Evolutionary conservation across 441 rosid genomes (phyloP), one percentile per base, ranked within the genome.

Genomic region (Adansonia grandidieri): DNA sequence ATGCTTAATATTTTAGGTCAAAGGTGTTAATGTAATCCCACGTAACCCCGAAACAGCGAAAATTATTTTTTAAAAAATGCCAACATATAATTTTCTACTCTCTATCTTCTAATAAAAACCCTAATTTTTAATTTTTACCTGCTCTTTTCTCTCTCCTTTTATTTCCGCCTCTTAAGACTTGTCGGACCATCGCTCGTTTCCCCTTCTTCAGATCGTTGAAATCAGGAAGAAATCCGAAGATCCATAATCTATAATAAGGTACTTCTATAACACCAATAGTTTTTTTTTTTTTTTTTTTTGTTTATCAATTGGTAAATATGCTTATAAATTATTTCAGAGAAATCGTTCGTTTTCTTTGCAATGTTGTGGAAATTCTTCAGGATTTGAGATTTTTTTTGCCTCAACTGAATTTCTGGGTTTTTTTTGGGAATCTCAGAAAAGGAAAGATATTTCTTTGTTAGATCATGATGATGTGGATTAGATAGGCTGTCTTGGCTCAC

Each of bases 231-330:
- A 57, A 77, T 77, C 48, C 20, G 5, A 11, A 64, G 63, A 6
- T 65, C 67, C 84, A 68, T 73, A 80, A 79, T 85, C 84, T 63
- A 79, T 72, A 80, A 79, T 51, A 62, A 82, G 89, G 86, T 86
- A 60, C 40, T 75, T 60, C 53, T 9, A 1, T 47, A 22, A 10
- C 9, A 9, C 8, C 48, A 28, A 13, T 9, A 11, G 24, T 14
- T 44, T 32, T 32, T 32, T 32, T 32, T 32, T 2, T 32, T 32
- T 32, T 32, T 32, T 32, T n/a, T n/a, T 67, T 44, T 75, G 54
- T 45, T 42, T 66, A 15, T 70, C 3, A 54, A 22, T 69, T 13
- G 14, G 5, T 2, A 19, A 3, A 40, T 17, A 57, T 51, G 62
- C 51, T 14, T 51, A 28, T 48, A n/a, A 32, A 51, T 37, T 42